Conservation (phyloP, 1,284 basidiomycete genomes). For the Heliocybe sulcata region DNA sequence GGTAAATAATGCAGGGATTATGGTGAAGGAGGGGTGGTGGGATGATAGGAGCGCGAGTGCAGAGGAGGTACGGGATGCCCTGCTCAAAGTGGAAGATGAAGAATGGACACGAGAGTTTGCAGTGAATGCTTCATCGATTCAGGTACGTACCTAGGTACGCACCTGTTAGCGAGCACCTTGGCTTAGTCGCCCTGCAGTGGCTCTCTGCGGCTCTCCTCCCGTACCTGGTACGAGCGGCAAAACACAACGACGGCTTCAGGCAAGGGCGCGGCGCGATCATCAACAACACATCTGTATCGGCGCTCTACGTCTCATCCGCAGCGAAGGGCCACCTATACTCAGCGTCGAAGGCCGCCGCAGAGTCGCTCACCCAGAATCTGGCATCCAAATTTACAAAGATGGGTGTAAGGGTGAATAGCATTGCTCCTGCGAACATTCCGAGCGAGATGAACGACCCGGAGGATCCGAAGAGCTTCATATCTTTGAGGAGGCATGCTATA, state of each 20-base stretch:
- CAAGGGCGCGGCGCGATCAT: conserved; percentile 14
- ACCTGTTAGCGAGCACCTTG: not conserved
- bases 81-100: conserved; percentile 11
- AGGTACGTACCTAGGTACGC: conserved; percentile 8
- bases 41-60: conserved; percentile 4
- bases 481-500: conserved; percentile 5
- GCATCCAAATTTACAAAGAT: conserved; percentile 13
- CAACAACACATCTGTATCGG: conserved; percentile 15
- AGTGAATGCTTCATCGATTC: conserved; percentile 11
- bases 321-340: conserved; percentile 11
- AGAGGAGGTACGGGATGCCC: conserved; percentile 9
- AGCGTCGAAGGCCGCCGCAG: conserved; percentile 13
- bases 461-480: conserved; percentile 11
- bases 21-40: conserved; percentile 10
- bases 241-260: conserved; percentile 7
- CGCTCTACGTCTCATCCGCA: conserved; percentile 10
- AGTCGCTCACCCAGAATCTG: conserved; percentile 13
- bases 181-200: conserved; percentile 9
- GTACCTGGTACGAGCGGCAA: conserved; percentile 11
- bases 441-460: conserved; percentile 12
- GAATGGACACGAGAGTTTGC: conserved; percentile 13
- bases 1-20: conserved; percentile 13
- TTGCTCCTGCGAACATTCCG: conserved; percentile 13
- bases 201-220: conserved; percentile 14
- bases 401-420: conserved; percentile 15